phyloP scores from a whole-genome alignment of 2,329 filamentous ascomycete species.

The Clonostachys chloroleuca region DNA sequence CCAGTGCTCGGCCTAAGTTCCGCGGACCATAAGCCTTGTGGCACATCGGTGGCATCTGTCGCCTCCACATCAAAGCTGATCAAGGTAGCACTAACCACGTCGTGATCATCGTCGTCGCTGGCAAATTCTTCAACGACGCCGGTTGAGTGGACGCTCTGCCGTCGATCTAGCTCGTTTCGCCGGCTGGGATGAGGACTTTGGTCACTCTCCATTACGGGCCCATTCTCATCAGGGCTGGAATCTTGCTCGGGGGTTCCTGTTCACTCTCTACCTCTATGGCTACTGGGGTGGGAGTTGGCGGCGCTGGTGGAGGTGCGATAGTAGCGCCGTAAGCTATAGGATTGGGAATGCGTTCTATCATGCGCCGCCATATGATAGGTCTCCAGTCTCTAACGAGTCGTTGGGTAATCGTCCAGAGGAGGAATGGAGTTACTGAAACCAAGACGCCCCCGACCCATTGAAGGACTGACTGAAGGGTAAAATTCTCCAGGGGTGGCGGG shows the following conservation, averaged over 20 bases:
- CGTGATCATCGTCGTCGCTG: slow-evolving; percentile 50
- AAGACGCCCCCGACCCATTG: slow-evolving; percentile 36
- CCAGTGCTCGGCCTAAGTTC: slow-evolving; percentile 47
- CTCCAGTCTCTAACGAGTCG: slow-evolving; percentile 27
- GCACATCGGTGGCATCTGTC: slow-evolving; percentile 44
- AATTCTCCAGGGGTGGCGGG: slow-evolving; percentile 33
- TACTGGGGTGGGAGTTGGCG: background rate
- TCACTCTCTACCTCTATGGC: background rate
- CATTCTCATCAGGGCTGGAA: slow-evolving; percentile 6
- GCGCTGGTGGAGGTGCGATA: slow-evolving; percentile 8
- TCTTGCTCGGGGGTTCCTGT: slow-evolving; percentile 18
- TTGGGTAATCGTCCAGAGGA: slow-evolving; percentile 37
- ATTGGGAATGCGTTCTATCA: slow-evolving; percentile 33
- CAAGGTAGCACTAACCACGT: slow-evolving; percentile 49
- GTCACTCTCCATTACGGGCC: background rate
- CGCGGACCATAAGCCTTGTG: slow-evolving; percentile 52
- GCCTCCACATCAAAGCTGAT: slow-evolving; percentile 60
- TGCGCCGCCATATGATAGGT: slow-evolving; percentile 26
- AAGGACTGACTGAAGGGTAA: slow-evolving; percentile 29
- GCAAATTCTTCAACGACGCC: slow-evolving; percentile 9
- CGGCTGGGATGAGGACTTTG: too few species aligned
- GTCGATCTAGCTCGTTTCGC: background rate
- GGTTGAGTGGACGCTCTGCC: background rate
- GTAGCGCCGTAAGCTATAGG: slow-evolving; percentile 21
- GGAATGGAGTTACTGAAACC: slow-evolving; percentile 40